Evolutionary conservation across 2,329 filamentous ascomycete genomes (phyloP).

Genomic region (Talaromyces atroroseus): DNA sequence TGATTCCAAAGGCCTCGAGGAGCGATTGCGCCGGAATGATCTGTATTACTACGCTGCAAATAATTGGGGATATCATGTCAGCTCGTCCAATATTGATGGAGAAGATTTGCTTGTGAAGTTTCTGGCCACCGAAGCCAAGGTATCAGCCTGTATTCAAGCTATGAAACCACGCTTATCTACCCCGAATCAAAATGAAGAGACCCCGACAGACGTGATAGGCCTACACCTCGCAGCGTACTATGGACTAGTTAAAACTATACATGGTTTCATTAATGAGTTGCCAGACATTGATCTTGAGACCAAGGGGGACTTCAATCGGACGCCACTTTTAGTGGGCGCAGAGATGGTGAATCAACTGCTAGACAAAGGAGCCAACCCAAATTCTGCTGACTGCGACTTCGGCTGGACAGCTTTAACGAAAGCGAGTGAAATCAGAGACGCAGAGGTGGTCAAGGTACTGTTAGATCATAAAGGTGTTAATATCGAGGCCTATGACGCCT

Average conservation of each 20-base stretch:
- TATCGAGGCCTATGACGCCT: slow-evolving; percentile 19
- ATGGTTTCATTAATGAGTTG: not conserved
- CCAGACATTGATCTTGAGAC: not conserved
- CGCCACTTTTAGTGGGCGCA: slow-evolving; percentile 19
- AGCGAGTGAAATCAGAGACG: slow-evolving; percentile 24
- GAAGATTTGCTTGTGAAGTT: not conserved
- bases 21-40: slow-evolving; percentile 7
- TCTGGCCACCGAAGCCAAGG: slow-evolving; percentile 2
- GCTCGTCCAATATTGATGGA: not conserved
- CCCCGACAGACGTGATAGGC: not conserved
- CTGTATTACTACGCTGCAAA: slow-evolving; percentile 17
- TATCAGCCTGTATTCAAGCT: slow-evolving; percentile 16
- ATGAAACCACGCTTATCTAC: not conserved
- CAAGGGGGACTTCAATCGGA: not conserved
- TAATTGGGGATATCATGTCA: slow-evolving; percentile 17
- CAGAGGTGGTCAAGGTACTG: slow-evolving; percentile 24
- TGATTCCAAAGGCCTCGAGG: not conserved
- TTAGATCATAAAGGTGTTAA: slow-evolving; percentile 21
- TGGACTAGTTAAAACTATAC: slow-evolving; percentile 3
- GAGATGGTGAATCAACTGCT: slow-evolving; percentile 19
- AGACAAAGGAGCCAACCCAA: slow-evolving; percentile 21
- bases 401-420: slow-evolving; percentile 25
- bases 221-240: slow-evolving; percentile 9
- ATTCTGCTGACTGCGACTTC: slow-evolving; percentile 14
- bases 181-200: not conserved